Conservation (phyloP, 1,284 basidiomycete genomes). For the Heterobasidion irregulare region DNA sequence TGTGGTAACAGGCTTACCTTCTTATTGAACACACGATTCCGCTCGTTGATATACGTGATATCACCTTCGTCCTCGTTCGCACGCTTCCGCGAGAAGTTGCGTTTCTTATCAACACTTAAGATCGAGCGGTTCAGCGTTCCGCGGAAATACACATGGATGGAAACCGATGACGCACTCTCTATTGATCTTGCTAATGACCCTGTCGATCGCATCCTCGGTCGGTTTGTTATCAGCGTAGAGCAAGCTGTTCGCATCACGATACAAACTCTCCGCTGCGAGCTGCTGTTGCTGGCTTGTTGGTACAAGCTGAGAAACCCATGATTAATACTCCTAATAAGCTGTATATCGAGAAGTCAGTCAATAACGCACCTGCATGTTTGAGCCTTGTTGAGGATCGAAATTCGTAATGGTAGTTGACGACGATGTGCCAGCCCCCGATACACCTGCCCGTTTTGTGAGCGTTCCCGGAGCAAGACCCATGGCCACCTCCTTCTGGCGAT, state of each 20-base stretch:
- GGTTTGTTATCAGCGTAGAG: constrained; percentile 94
- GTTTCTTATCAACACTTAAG: constrained; percentile 74
- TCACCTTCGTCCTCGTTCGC: constrained; percentile 89
- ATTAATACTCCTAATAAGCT: not conserved
- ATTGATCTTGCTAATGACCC: constrained; percentile 89
- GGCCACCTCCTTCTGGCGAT: constrained; percentile 79
- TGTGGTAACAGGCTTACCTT: constrained; percentile 50
- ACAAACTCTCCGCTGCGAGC: constrained; percentile 72
- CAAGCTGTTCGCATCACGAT: constrained; percentile 85
- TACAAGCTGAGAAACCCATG: constrained; percentile 28
- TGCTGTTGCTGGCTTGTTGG: constrained; percentile 54
- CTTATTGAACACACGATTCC: constrained; percentile 98
- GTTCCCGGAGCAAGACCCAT: constrained; percentile 65
- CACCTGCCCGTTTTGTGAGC: constrained; percentile 31
- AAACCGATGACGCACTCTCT: constrained; percentile 58
- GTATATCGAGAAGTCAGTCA: no score
- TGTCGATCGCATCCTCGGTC: constrained; percentile 89
- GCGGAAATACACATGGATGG: not conserved
- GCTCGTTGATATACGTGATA: constrained; percentile 98
- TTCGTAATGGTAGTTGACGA: constrained; percentile 31
- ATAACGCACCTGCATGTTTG: constrained; percentile 28
- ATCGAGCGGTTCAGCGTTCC: not conserved
- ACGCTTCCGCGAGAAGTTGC: constrained; percentile 82
- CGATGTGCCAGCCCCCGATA: constrained; percentile 24
- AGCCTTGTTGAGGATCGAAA: constrained; percentile 41